phyloP scores from a whole-genome alignment of 2,329 filamentous ascomycete genomes.

The Massarina eburnea region DNA sequence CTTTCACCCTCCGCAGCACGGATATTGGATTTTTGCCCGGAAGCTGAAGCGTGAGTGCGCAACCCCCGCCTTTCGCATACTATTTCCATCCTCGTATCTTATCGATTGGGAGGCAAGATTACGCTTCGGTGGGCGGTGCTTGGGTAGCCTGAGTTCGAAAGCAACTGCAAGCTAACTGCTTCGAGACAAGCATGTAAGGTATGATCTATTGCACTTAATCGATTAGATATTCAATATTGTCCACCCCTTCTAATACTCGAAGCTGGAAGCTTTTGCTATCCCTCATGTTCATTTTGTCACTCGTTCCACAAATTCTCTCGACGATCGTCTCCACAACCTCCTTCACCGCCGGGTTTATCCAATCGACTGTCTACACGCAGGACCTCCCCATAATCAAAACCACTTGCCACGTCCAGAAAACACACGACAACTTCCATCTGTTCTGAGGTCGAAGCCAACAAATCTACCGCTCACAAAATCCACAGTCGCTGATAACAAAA shows the following conservation, averaged over 20 bases:
- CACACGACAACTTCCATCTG: no score
- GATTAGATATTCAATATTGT: no score
- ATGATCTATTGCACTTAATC: no score
- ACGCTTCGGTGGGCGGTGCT: slow-evolving; percentile 1
- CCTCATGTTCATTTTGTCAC: neutral
- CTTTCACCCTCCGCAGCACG: neutral
- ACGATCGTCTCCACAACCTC: neutral
- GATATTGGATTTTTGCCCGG: neutral
- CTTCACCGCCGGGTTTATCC: no score
- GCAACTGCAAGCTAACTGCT: neutral
- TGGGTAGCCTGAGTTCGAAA: neutral
- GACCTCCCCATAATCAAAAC: no score
- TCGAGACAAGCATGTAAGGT: neutral
- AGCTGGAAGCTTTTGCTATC: no score
- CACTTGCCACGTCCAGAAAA: no score
- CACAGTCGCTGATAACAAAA: neutral
- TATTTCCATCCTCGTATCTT: neutral
- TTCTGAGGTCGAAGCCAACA: no score
- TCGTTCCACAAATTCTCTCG: neutral
- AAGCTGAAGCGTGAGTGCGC: neutral
- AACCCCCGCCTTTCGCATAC: neutral
- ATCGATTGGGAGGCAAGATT: slow-evolving; percentile 1
- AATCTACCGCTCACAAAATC: no score
- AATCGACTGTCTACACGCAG: no score
- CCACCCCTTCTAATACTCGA: no score